A percentile compares a stretch with the other conserved stretches of the same genome.
Conservation (phyloP, 1,284 basidiomycete genomes). For the Stygiomarasmius scandens region DNA sequence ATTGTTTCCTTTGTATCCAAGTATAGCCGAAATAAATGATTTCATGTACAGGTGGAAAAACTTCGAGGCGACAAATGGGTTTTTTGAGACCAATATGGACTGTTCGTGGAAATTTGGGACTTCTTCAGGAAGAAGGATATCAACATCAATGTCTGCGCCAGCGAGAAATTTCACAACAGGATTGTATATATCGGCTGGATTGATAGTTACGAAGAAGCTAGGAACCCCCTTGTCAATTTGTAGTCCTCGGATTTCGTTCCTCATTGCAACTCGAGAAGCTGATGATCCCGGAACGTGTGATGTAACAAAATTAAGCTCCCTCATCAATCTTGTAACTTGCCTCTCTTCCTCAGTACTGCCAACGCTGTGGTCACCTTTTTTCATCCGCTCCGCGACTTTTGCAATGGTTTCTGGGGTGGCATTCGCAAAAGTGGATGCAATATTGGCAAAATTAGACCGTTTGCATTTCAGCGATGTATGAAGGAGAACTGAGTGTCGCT, state of each 20-base stretch:
- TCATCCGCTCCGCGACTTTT: constrained; percentile 25
- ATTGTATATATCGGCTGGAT: constrained; percentile 41
- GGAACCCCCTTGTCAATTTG: constrained; percentile 33
- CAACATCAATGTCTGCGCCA: constrained; percentile 34
- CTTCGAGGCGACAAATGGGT: constrained; percentile 36
- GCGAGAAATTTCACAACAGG: constrained; percentile 38
- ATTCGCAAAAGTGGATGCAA: constrained; percentile 25
- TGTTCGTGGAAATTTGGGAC: constrained; percentile 29
- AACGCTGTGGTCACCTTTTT: neutral
- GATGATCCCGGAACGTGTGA: constrained; percentile 34
- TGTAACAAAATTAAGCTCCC: constrained; percentile 34
- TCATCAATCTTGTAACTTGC: constrained; percentile 31
- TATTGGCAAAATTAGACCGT: constrained; percentile 17
- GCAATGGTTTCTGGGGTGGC: constrained; percentile 19
- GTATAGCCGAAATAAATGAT: constrained; percentile 32
- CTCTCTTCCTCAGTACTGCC: constrained; percentile 27
- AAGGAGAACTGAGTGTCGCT: neutral
- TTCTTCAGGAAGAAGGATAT: constrained; percentile 27
- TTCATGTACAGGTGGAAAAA: constrained; percentile 43
- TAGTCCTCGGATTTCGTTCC: constrained; percentile 39
- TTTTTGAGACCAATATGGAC: constrained; percentile 32
- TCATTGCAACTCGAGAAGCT: constrained; percentile 27
- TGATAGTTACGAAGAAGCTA: constrained; percentile 41
- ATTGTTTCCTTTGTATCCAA: constrained; percentile 25
- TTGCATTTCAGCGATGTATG: constrained; percentile 27